Base-by-base conservation (phyloP, 2,329 filamentous ascomycete species). In the Fusarium pilosicola region DNA sequence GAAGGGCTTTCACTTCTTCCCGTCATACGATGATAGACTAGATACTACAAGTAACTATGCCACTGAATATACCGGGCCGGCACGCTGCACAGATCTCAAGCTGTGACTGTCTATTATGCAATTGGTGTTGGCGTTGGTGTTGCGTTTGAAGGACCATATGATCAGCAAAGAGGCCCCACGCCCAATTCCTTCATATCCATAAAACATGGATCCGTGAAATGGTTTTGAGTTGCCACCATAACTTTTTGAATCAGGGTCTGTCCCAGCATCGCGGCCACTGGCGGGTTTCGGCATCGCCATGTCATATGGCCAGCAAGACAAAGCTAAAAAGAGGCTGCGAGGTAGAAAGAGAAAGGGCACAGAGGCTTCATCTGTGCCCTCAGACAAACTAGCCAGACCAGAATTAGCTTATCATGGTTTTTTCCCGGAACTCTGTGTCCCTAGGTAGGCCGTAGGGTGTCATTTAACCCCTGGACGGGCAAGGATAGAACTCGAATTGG, bases 21-120 rank as follows among this genome's bases (percentile, higher is more conserved):
- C 68, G 76, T 77, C 76, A 76, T 77, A 77, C 76, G 76, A 77
- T 77, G 65, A 54, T 58, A 58, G 69, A 67, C 49, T 45, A 38
- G 26, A 57, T 42, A 34, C 32, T 32, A 14, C 32, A 32, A 34
- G 32, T 34, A 34, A 42, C 18, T 28, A 45, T 36, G 34, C 22
- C 34, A 44, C 52, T 42, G 42, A 49, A 22, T 62, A 30, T 52
- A 71, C 45, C 71, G 74, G 74, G 32, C 69, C 70, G 74, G 72
- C 55, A 57, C 44, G 54, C 46, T 57, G 34, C 34, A 30, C 44
- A 24, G 55, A 34, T 61, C 60, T 52, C 44, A 18, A 44, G 20
- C 22, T 39, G 41, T 52, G 32, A 34, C 26, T 30, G 42, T 45
- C 24, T 34, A 34, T 34, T 46, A 39, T 64, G 24, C n/a, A 49